A percentile compares a stretch with the other conserved stretches of the same genome.
Evolutionary conservation across 495 filamentous ascomycete genomes (phyloP).

Genomic region (Glarea lozoyensis): DNA sequence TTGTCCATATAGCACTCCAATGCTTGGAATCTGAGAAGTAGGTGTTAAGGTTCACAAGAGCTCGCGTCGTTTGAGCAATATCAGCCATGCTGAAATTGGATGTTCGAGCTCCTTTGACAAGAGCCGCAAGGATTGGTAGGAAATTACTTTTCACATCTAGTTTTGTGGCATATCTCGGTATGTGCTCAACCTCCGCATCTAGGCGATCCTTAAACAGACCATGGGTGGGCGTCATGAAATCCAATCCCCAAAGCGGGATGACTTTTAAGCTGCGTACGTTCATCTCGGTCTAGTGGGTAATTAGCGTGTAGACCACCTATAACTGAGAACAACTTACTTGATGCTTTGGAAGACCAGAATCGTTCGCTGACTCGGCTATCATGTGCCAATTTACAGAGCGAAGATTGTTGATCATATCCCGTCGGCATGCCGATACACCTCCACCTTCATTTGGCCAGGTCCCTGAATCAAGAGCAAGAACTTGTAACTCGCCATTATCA

Average conservation of each 20-base stretch:
- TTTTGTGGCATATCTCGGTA: conserved; percentile 40
- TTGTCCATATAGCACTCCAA: conserved; percentile 57
- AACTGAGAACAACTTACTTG: conserved; percentile 32
- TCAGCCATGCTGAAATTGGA: conserved; percentile 39
- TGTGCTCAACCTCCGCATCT: conserved; percentile 50
- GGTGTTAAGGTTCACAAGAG: conserved; percentile 51
- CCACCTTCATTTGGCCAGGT: conserved; percentile 62
- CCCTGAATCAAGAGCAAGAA: conserved; percentile 54
- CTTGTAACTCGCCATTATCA: conserved; percentile 48
- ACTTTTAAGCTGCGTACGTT: conserved; percentile 57
- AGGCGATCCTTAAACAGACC: conserved; percentile 37
- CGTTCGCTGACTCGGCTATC: conserved; percentile 56
- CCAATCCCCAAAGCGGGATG: conserved; percentile 59
- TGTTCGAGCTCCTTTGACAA: conserved; percentile 50
- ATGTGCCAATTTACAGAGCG: conserved; percentile 56
- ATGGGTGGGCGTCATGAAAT: conserved; percentile 53
- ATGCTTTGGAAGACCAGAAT: conserved; percentile 56
- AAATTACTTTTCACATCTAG: conserved; percentile 52
- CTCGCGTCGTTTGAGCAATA: conserved; percentile 46
- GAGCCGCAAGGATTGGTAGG: conserved; percentile 49
- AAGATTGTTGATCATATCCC: conserved; percentile 58
- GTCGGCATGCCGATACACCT: conserved; percentile 58
- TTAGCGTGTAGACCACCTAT: background rate
- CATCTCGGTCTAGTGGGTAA: conserved; percentile 29
- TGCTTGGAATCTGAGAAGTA: conserved; percentile 53